These are phyloP conservation scores for Debaryomycetaceae sp. DNA, from an alignment of 1,139 yeast species.

Conservation along the genomic window DNA sequence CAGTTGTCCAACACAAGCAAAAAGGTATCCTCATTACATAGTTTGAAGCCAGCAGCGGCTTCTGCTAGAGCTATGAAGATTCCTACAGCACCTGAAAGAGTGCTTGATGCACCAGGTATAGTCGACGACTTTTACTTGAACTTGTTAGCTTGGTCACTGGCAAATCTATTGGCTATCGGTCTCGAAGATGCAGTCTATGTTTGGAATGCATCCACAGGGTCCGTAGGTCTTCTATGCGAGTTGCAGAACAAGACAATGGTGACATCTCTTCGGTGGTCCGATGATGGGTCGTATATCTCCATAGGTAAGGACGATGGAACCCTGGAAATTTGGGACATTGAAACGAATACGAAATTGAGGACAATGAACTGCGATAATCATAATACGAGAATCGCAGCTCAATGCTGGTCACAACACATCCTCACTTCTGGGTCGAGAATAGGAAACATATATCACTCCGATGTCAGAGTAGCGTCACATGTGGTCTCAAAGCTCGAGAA, in stretches of 20 bases:
- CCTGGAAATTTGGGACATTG: constrained; percentile 93
- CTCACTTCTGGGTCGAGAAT: constrained; percentile 80
- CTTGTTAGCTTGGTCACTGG: constrained; percentile 82
- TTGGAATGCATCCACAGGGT: constrained; percentile 89
- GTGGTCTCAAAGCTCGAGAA: constrained; percentile 52
- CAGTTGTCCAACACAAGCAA: constrained; percentile 14
- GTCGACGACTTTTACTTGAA: constrained; percentile 91
- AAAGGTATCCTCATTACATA: constrained; percentile 17
- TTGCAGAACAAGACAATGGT: constrained; percentile 51
- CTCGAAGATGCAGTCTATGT: constrained; percentile 80
- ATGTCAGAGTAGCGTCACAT: constrained; percentile 86
- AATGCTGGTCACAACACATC: constrained; percentile 81
- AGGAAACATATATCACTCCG: constrained; percentile 85
- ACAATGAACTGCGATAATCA: constrained; percentile 70
- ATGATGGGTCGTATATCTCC: constrained; percentile 83
- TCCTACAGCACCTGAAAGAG: constrained; percentile 88
- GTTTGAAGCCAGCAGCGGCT: constrained; percentile 45
- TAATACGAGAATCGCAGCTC: constrained; percentile 70
- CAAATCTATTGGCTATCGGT: constrained; percentile 85
- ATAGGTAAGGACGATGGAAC: constrained; percentile 84
- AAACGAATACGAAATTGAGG: constrained; percentile 67
- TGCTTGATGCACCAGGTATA: constrained; percentile 93
- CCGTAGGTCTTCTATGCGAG: constrained; percentile 69
- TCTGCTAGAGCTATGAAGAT: constrained; percentile 64
- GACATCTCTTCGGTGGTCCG: constrained; percentile 85